Evolutionary conservation across 768 basidiomycete genomes (phyloP).

Genomic region (Mycena haematopus): DNA sequence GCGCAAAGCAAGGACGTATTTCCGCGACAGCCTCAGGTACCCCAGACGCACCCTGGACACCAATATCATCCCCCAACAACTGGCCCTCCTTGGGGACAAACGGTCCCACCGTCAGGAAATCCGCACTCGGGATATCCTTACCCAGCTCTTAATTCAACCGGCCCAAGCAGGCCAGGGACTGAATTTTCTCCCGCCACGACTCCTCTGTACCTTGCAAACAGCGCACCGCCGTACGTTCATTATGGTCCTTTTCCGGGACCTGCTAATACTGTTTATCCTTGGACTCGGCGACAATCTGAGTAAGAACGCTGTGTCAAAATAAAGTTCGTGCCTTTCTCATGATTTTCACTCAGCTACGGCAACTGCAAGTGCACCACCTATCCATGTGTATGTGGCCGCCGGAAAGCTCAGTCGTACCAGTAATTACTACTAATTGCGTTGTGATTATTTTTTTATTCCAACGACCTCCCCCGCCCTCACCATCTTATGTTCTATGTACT

Average conservation of each 20-base stretch:
- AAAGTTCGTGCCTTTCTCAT: background rate
- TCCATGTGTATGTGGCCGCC: constrained; percentile 15
- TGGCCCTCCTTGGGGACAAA: background rate
- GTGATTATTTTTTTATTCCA: no score
- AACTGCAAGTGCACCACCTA: constrained; percentile 3
- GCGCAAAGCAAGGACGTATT: background rate
- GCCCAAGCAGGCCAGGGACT: background rate
- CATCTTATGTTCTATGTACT: no score
- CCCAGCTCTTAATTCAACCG: background rate
- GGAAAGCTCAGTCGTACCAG: background rate
- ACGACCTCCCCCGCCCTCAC: no score
- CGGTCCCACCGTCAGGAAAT: background rate
- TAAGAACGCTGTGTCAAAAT: background rate
- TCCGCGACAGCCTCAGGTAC: background rate
- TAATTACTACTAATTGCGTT: background rate
- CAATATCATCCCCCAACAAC: background rate
- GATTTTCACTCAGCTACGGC: background rate
- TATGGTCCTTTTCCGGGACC: constrained; percentile 26
- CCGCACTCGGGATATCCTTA: background rate
- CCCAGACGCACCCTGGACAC: constrained; percentile 1
- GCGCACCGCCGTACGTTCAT: constrained; percentile 3
- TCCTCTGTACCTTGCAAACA: background rate
- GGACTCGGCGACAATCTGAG: constrained; percentile 4
- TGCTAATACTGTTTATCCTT: constrained; percentile 23
- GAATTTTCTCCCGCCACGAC: background rate